Conservation (phyloP, 1,284 basidiomycete genomes). For the Ganoderma lucidum region DNA sequence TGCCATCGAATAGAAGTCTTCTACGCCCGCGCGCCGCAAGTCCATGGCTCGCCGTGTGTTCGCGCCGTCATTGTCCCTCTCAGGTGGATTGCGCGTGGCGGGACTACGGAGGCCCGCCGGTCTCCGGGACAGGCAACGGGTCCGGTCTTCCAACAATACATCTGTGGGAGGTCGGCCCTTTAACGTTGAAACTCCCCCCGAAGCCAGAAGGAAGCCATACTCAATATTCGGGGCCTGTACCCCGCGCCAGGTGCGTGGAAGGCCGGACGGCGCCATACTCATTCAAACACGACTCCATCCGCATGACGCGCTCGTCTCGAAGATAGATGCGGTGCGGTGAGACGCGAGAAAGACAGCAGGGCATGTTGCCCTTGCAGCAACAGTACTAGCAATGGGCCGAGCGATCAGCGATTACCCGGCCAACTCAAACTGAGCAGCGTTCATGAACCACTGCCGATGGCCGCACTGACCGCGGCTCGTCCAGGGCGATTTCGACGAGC, state of each 20-base stretch:
- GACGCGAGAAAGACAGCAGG: background rate
- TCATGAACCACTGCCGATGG: slow-evolving; percentile 2
- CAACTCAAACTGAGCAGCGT: slow-evolving; percentile 19
- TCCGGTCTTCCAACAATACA: slow-evolving; percentile 2
- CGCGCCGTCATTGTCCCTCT: background rate
- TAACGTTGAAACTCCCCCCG: background rate
- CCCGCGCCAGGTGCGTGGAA: background rate
- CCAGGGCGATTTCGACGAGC: background rate
- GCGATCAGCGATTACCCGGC: slow-evolving; percentile 12
- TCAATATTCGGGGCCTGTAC: slow-evolving; percentile 1
- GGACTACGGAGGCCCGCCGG: slow-evolving; percentile 17
- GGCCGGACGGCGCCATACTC: background rate
- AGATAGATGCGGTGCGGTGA: background rate
- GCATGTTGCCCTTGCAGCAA: background rate
- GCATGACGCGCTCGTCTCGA: background rate
- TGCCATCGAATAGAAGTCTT: slow-evolving; percentile 1
- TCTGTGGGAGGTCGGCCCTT: slow-evolving; percentile 2
- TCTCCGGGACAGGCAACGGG: slow-evolving; percentile 12
- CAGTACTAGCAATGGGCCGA: background rate
- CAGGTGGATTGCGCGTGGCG: background rate
- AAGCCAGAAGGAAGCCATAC: background rate
- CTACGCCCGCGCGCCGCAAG: background rate
- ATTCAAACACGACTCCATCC: background rate
- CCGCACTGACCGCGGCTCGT: slow-evolving; percentile 1
- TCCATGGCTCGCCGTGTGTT: slow-evolving; percentile 1